phyloP scores from a whole-genome alignment of 2,329 filamentous ascomycete species.

The Anthostomella pinea region DNA sequence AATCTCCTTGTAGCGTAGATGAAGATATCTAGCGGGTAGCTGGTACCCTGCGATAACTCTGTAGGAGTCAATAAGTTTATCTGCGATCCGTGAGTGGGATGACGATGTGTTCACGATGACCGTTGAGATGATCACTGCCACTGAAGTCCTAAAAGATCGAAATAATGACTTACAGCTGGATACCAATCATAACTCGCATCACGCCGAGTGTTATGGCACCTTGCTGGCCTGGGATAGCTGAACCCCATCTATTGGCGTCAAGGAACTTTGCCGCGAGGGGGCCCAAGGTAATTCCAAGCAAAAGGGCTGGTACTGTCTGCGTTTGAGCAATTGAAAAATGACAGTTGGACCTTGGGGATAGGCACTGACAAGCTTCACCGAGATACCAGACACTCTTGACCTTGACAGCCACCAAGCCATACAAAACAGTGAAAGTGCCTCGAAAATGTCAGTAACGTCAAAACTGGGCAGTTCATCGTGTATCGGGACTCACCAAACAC shows the following conservation, averaged over 20 bases:
- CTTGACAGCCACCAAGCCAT: slow-evolving; percentile 50
- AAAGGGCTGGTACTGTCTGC: slow-evolving; percentile 49
- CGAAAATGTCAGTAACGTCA: slow-evolving; percentile 16
- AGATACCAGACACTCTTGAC: slow-evolving; percentile 53
- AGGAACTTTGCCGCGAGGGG: slow-evolving; percentile 54
- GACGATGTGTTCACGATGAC: too few relatives aligned
- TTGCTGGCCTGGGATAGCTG: slow-evolving; percentile 31
- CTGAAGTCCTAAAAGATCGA: neutral
- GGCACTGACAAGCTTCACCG: slow-evolving; percentile 48
- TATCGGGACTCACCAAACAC: slow-evolving; percentile 37
- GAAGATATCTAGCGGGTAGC: slow-evolving; percentile 54
- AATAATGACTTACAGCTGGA: slow-evolving; percentile 46
- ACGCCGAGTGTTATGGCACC: slow-evolving; percentile 46
- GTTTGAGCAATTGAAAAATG: slow-evolving; percentile 1
- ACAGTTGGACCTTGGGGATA: neutral
- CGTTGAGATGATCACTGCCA: too few relatives aligned
- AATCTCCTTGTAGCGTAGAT: slow-evolving; percentile 50
- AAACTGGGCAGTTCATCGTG: neutral
- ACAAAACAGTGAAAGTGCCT: slow-evolving; percentile 47
- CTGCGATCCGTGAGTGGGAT: neutral
- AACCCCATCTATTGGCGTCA: slow-evolving; percentile 40
- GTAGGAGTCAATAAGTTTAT: neutral
- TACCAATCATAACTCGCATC: slow-evolving; percentile 58
- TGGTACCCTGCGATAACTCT: slow-evolving; percentile 59
- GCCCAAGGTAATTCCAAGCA: slow-evolving; percentile 52